Percentiles rank a stretch among this genome's conserved stretches.
Conservation (phyloP, 2,329 filamentous ascomycete species). For the Ophiostoma ulmi region DNA sequence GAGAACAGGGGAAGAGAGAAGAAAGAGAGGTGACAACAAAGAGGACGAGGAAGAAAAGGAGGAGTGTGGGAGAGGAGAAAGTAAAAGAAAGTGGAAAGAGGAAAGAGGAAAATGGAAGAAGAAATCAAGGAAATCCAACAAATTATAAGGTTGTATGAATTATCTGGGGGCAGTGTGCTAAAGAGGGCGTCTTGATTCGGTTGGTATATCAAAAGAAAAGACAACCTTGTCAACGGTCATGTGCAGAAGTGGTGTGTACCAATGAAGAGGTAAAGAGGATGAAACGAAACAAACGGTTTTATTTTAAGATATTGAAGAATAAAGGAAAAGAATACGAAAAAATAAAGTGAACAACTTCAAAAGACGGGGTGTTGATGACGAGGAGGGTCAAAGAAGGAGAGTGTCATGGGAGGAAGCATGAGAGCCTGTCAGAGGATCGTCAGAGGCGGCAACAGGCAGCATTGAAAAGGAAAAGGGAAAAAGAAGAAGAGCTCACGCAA, state of each 20-base stretch:
- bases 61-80: not conserved
- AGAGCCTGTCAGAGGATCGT: not conserved
- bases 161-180: not conserved
- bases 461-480: too few relatives aligned
- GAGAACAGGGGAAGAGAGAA: not conserved
- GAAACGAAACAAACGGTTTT: constrained; percentile 1
- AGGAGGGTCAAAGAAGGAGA: not conserved
- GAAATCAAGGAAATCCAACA: not conserved
- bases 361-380: not conserved
- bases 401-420: not conserved
- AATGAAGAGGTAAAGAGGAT: not conserved
- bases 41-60: not conserved
- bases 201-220: not conserved
- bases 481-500: too few relatives aligned
- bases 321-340: not conserved
- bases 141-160: not conserved
- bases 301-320: not conserved
- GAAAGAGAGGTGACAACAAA: not conserved
- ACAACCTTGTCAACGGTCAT: constrained; percentile 2
- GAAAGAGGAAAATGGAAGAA: not conserved
- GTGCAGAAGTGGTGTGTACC: not conserved
- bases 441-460: not conserved
- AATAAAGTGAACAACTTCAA: not conserved
- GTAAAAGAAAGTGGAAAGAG: too few relatives aligned
- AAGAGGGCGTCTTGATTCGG: not conserved